Conservation (phyloP, 2,329 filamentous ascomycete genomes). For the Cordyceps farinosa region DNA sequence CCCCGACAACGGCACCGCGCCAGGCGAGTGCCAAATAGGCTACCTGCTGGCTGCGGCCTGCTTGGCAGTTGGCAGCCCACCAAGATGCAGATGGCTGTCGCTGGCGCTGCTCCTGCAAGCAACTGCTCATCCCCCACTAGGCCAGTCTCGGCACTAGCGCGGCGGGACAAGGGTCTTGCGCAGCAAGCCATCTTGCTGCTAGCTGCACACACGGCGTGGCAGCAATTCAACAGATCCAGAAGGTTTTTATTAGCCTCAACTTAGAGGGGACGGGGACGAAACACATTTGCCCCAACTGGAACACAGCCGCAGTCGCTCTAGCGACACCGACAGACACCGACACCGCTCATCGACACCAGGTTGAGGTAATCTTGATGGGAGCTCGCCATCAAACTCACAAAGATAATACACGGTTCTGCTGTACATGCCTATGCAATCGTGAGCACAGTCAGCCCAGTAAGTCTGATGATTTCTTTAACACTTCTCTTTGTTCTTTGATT, state of each 20-base stretch:
- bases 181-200: slow-evolving; percentile 3
- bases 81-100: not conserved
- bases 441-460: slow-evolving; percentile 4
- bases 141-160: not conserved
- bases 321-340: slow-evolving; percentile 12
- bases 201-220: slow-evolving; percentile 4
- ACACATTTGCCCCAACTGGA: slow-evolving; percentile 15
- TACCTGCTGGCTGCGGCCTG: not conserved
- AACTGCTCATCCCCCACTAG: not conserved
- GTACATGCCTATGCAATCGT: not conserved
- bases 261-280: not conserved
- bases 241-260: slow-evolving; percentile 15
- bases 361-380: not conserved
- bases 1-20: slow-evolving; percentile 4
- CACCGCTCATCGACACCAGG: not conserved
- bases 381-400: too few species aligned
- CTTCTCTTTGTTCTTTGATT: not conserved
- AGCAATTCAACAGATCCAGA: slow-evolving; percentile 17
- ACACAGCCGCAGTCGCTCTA: slow-evolving; percentile 5
- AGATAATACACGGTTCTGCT: not conserved
- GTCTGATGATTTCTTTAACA: not conserved
- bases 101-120: not conserved
- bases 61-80: not conserved
- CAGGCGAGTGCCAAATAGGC: not conserved
- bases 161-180: not conserved